A percentile compares a stretch with the other conserved stretches of the same genome.
phyloP scores from a whole-genome alignment of 1,139 yeast genomes.

The Groenewaldozyma sp. region DNA sequence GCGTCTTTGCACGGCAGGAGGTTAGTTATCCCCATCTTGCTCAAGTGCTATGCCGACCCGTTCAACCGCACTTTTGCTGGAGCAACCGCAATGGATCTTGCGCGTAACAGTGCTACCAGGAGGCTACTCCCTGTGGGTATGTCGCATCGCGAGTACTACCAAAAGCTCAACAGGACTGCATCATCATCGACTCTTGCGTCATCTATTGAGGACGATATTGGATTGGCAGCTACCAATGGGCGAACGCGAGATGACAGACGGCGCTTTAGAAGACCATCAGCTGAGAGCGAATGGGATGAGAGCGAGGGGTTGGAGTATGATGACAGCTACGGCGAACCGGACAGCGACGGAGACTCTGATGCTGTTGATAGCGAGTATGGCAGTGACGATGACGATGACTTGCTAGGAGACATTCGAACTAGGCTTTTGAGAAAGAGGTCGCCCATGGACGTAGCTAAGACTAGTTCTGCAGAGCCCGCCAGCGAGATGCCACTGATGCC shows the following conservation, averaged over 20 bases:
- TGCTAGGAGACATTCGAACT: slow-evolving; percentile 11
- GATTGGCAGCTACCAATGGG: slow-evolving; percentile 2
- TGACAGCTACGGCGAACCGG: slow-evolving; percentile 7
- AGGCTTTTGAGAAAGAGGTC: slow-evolving; percentile 7
- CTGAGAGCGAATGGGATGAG: slow-evolving; percentile 8
- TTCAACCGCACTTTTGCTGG: slow-evolving; percentile 50
- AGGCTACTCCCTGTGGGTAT: slow-evolving; percentile 24
- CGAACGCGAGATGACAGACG: background rate
- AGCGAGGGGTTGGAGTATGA: slow-evolving; percentile 9
- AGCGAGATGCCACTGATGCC: too few species aligned
- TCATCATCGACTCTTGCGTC: slow-evolving; percentile 18
- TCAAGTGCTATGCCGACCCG: slow-evolving; percentile 49
- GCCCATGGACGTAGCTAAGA: slow-evolving; percentile 3
- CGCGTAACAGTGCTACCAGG: slow-evolving; percentile 47
- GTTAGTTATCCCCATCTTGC: slow-evolving; percentile 46
- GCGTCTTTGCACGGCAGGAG: slow-evolving; percentile 72
- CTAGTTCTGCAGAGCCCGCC: background rate
- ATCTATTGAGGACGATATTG: too few species aligned
- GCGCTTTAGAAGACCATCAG: background rate
- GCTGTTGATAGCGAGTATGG: slow-evolving; percentile 28
- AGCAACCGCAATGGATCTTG: slow-evolving; percentile 40
- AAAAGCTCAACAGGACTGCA: slow-evolving; percentile 16
- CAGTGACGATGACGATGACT: slow-evolving; percentile 24
- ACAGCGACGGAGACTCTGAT: slow-evolving; percentile 27
- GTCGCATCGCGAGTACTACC: slow-evolving; percentile 21